Base-by-base conservation (phyloP, 345 rosid species). In the Diplotaxis tenuifolia region DNA sequence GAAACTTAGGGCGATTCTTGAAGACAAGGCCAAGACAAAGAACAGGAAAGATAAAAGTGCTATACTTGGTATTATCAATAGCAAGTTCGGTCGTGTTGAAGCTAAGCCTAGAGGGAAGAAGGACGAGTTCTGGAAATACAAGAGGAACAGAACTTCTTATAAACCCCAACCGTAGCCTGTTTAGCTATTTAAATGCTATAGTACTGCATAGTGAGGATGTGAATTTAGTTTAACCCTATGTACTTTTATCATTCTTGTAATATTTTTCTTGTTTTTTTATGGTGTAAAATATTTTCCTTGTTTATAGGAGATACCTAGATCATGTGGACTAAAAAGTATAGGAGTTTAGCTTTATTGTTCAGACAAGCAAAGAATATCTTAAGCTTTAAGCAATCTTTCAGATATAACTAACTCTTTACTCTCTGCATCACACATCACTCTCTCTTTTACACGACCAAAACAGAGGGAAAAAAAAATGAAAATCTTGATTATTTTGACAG, bases 41-140 rank as follows among this genome's bases (percentile, higher is more conserved):
- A 91, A 89, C 82, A 84, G 60, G 79, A 85, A 76, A 62, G 96
- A 91, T 74, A 86, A 64, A 75, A 85, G 75, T 81, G 98, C 98
- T 28, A 84, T 94, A 64, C 87, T 91, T 60, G 98, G 93, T 47
- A 89, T 91, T 34, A 77, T 91, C 52, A 91, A 85, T 57, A 87
- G 96, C 84, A 82, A 80, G 76, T 79, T 82, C 81, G 96, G 97
- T 16, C 68, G 83, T 63, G 75, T 87, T 62, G 82, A 84, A 60
- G 85, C 81, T 29, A 87, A 75, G 82, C 84, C 55, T 70, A 91
- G 84, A 72, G 80, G 85, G 55, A 89, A 94, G 86, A 94, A 94
- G 70, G 98, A 94, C 11, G 96, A 88, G 75, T 88, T 94, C 75
- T 94, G 98, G 97, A 91, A 94, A 80, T 71, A 83, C 83, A 86